Base-by-base conservation (phyloP, 805 yeast genomes). In the Candida incommunis region DNA sequence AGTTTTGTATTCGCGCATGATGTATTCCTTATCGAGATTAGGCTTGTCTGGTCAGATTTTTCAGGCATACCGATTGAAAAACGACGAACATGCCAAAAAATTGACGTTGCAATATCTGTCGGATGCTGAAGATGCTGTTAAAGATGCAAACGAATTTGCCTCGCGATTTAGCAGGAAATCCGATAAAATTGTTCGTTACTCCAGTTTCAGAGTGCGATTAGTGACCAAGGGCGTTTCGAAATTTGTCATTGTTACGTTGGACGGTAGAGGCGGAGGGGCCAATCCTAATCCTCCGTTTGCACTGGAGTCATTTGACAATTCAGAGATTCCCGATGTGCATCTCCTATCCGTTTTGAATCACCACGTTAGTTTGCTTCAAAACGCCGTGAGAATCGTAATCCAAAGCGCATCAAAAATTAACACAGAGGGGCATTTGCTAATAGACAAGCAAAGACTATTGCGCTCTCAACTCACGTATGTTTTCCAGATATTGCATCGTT, bases 291-390 rank as follows among this genome's bases (percentile, higher is more conserved):
- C 50, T 2, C 45, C 40, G 15, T 41, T 51, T 23, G 43, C 44
- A 11, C 41, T 53, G 26, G 57, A 52, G 44, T 23, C 53, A 11
- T 52, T 31, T 42, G 51, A 52, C 40, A 37, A 51, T 13, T 22
- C 47, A 16, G 40, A 48, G 24, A 41, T 43, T 4, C 27, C 52
- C 18, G 51, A 49, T 26, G 22, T 26, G 4, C 52, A 49, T 16
- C 45, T 46, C 7, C 40, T 53, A 11, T 37, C 43, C 4, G 43
- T 31, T n/a, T 40, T 53, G 23, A 48, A 49, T 22, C 48, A 44
- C 37, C 45, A 48, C 23, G 43, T 31, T 13, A 16, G 18, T 31
- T 18, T 31, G 9, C 18, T 31, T 35, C 31, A 47, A 41, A 29
- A 42, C 37, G 18, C 29, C 46, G 29, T 22, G n/a, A 15, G 23